A percentile compares a stretch with the other conserved stretches of the same genome.
phyloP scores from a whole-genome alignment of 2,329 filamentous ascomycete species.

The Aspergillus terreus region DNA sequence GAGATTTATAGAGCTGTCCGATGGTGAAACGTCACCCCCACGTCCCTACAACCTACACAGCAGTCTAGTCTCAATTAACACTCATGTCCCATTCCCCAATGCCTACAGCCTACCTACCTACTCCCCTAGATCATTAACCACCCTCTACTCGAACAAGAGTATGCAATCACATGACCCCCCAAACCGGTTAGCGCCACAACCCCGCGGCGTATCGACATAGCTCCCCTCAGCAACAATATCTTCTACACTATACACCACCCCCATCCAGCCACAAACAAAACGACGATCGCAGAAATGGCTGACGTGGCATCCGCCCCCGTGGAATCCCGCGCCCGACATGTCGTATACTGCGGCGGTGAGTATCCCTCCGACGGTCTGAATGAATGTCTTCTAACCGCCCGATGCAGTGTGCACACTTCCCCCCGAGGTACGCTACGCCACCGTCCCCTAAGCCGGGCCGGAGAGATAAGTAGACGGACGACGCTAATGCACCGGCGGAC shows the following conservation, averaged over 20 bases:
- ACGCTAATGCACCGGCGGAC: constrained; percentile 21
- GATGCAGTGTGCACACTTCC: constrained; percentile 59
- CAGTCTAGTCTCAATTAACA: too few species aligned
- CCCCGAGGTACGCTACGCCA: constrained; percentile 57
- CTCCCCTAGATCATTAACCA: too few species aligned
- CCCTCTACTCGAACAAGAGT: too few species aligned
- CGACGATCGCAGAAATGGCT: constrained; percentile 22
- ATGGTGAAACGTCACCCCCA: too few species aligned
- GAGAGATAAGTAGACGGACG: background rate
- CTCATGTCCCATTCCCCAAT: too few species aligned
- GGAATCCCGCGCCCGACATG: constrained; percentile 50
- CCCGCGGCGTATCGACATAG: constrained; percentile 7
- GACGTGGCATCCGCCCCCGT: constrained; percentile 31
- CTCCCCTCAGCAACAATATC: background rate
- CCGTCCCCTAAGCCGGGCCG: constrained; percentile 7
- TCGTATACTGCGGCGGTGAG: constrained; percentile 61
- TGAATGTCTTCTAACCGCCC: too few species aligned
- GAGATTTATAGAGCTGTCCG: too few species aligned
- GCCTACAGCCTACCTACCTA: too few species aligned
- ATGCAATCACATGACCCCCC: background rate
- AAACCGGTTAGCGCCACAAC: constrained; percentile 4
- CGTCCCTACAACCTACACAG: too few species aligned
- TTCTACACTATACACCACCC: background rate
- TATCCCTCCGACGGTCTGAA: background rate
- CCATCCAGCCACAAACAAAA: background rate